These are phyloP conservation scores for Ogataea methanolica DNA, from an alignment of 805 yeast genomes.

Conservation along the genomic window DNA sequence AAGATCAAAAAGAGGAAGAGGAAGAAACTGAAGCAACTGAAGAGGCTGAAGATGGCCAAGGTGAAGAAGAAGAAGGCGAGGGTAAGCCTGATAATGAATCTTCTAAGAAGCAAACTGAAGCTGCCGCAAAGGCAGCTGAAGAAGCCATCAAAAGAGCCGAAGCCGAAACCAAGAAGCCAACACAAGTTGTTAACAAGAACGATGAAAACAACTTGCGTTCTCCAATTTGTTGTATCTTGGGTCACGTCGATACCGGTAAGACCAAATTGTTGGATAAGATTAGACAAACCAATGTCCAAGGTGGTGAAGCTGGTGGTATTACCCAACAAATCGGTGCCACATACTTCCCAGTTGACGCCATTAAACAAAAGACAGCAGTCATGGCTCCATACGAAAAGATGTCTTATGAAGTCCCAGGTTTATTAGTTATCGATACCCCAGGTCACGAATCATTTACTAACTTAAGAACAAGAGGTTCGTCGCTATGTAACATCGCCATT, in stretches of 20 bases:
- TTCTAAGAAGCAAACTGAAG: background rate
- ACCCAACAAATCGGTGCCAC: conserved; percentile 99
- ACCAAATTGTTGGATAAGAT: conserved; percentile 94
- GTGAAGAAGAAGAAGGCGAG: conserved; percentile 29
- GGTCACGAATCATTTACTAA: conserved; percentile 99
- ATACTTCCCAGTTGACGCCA: conserved; percentile 95
- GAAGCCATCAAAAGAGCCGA: conserved; percentile 12
- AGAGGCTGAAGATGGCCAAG: conserved; percentile 19
- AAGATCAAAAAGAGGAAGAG: conserved; percentile 19
- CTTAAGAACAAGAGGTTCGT: conserved; percentile 97
- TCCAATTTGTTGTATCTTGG: conserved; percentile 97
- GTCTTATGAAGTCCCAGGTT: conserved; percentile 93
- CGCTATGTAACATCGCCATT: conserved; percentile 98
- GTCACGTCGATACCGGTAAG: conserved; percentile 99
- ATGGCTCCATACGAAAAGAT: conserved; percentile 85
- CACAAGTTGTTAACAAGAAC: conserved; percentile 12
- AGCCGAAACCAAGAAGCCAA: conserved; percentile 14
- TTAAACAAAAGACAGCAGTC: conserved; percentile 83
- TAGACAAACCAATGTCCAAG: conserved; percentile 98
- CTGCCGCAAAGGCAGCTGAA: conserved; percentile 1
- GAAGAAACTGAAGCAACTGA: conserved; percentile 16
- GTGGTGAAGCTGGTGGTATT: conserved; percentile 99
- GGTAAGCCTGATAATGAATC: background rate
- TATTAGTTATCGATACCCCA: conserved; percentile 95
- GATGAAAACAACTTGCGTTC: conserved; percentile 68